phyloP scores from a whole-genome alignment of 73 alveolate species.

The Paramecium sonneborni region DNA sequence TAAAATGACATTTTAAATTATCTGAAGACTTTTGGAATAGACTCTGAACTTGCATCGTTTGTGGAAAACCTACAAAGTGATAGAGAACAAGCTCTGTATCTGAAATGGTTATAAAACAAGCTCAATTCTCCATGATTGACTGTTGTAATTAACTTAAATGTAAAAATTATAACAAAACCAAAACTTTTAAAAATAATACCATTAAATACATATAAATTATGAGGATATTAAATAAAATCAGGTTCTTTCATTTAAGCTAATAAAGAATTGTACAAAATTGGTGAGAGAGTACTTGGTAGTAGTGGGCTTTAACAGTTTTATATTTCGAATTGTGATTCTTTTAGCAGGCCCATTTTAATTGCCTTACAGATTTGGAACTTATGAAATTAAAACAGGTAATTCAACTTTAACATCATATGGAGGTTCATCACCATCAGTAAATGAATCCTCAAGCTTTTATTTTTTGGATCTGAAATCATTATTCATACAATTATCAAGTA shows the following conservation, averaged over 20 bases:
- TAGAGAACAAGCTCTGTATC: conserved; percentile 88
- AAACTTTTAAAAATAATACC: not conserved
- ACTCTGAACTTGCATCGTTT: conserved; percentile 88
- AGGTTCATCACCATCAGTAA: conserved; percentile 45
- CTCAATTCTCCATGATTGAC: conserved; percentile 9
- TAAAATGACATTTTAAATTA: conserved; percentile 76
- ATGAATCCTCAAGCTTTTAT: conserved; percentile 25
- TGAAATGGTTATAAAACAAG: conserved; percentile 80
- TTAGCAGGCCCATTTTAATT: conserved; percentile 7
- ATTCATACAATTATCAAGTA: conserved; percentile 17
- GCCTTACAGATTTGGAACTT: not conserved
- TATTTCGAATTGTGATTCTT: conserved; percentile 1
- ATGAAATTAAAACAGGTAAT: not conserved
- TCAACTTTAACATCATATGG: conserved; percentile 33
- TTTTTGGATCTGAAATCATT: conserved; percentile 36
- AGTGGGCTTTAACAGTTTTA: not conserved
- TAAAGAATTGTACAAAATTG: not conserved
- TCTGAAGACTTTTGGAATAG: conserved; percentile 83
- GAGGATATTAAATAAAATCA: not conserved
- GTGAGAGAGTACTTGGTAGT: not conserved
- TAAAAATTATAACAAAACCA: not conserved
- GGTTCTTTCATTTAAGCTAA: conserved; percentile 27
- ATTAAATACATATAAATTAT: not conserved
- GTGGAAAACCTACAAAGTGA: conserved; percentile 82
- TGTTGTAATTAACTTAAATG: not conserved